Conservation (phyloP, 371 early-diverging fungal species). For the Mucor sp. region DNA sequence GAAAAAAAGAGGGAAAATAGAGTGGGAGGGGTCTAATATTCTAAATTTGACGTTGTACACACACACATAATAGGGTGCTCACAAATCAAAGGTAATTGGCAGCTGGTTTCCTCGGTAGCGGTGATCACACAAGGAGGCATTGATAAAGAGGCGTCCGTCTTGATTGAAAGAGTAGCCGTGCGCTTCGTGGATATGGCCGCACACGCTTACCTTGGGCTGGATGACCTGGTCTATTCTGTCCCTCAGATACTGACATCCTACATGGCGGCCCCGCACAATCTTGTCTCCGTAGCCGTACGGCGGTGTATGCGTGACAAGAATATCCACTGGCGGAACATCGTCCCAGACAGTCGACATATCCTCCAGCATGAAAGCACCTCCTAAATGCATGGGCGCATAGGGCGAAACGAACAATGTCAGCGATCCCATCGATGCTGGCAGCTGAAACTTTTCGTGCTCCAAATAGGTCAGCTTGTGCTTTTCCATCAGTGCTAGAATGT, state of each 20-base stretch:
- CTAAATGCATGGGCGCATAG: slow-evolving; percentile 52
- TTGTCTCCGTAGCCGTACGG: slow-evolving; percentile 44
- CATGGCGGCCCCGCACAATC: slow-evolving; percentile 26
- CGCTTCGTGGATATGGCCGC: slow-evolving; percentile 63
- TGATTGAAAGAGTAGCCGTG: slow-evolving; percentile 42
- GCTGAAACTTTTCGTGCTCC: slow-evolving; percentile 43
- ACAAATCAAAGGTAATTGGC: slow-evolving; percentile 53
- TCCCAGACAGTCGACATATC: slow-evolving; percentile 49
- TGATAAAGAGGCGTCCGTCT: slow-evolving; percentile 43
- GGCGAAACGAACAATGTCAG: slow-evolving; percentile 53
- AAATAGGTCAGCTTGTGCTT: slow-evolving; percentile 46
- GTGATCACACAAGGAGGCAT: slow-evolving; percentile 49
- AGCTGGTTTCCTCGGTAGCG: slow-evolving; percentile 39
- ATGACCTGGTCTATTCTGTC: slow-evolving; percentile 36
- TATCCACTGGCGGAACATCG: slow-evolving; percentile 44
- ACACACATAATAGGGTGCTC: too few relatives aligned
- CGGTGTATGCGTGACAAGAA: slow-evolving; percentile 61
- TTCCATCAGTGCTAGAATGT: slow-evolving; percentile 23
- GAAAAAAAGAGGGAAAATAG: neutral
- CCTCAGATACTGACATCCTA: slow-evolving; percentile 48
- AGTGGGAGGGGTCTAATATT: neutral
- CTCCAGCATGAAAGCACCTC: slow-evolving; percentile 57
- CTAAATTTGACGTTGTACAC: neutral
- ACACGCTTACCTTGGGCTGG: slow-evolving; percentile 48
- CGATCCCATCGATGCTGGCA: slow-evolving; percentile 39